These are phyloP conservation scores for Pisolithus orientalis DNA, from an alignment of 768 basidiomycete genomes.

Conservation along the genomic window DNA sequence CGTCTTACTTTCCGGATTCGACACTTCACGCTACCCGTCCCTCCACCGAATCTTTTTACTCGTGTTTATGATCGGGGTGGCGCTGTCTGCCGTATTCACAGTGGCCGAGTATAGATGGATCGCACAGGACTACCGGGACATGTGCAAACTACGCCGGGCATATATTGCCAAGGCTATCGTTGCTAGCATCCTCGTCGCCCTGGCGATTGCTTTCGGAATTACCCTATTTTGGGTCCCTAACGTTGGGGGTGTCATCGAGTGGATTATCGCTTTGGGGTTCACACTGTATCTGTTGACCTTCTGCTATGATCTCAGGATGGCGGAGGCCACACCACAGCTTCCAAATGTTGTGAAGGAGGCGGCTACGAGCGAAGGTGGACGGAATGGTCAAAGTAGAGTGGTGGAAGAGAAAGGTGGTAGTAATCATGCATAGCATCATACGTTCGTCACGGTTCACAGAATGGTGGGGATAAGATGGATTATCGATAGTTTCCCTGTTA, in stretches of 20 bases:
- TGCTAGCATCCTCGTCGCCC: conserved; percentile 47
- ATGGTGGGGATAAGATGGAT: too few relatives aligned
- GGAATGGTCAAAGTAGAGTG: too few relatives aligned
- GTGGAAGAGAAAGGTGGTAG: too few relatives aligned
- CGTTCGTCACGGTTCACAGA: too few relatives aligned
- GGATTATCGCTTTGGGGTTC: conserved; percentile 67
- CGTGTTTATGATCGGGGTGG: conserved; percentile 69
- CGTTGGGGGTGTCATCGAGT: conserved; percentile 66
- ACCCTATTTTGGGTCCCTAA: conserved; percentile 39
- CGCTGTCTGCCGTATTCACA: conserved; percentile 68
- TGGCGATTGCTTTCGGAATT: conserved; percentile 60
- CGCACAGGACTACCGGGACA: conserved; percentile 44
- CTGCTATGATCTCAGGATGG: conserved; percentile 60
- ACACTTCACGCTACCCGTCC: conserved; percentile 48
- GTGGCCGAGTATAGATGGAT: conserved; percentile 67
- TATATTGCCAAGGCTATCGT: conserved; percentile 61
- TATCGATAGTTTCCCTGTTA: too few relatives aligned
- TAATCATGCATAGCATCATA: too few relatives aligned
- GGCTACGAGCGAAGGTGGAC: background rate
- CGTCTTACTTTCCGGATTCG: conserved; percentile 65
- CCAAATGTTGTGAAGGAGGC: background rate
- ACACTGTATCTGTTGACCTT: conserved; percentile 71
- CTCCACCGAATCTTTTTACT: conserved; percentile 59
- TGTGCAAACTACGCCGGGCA: conserved; percentile 41
- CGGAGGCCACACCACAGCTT: conserved; percentile 25